These are phyloP conservation scores for Thermothelomyces thermophilus DNA, from an alignment of 2,329 filamentous ascomycete genomes.

Conservation along the genomic window DNA sequence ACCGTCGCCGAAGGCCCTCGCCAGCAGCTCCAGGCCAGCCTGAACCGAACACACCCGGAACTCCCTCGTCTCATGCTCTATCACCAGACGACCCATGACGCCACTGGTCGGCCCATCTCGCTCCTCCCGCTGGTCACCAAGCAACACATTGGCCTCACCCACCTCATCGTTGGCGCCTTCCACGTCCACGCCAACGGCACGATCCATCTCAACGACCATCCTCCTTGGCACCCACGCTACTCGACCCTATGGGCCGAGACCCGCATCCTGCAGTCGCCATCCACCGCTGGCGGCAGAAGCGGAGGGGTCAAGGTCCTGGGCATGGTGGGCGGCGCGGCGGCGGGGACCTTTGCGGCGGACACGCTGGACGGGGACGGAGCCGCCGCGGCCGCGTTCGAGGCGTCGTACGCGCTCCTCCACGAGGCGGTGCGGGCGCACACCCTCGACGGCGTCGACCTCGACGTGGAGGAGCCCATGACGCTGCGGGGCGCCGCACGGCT, in stretches of 20 bases:
- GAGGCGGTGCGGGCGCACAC: slow-evolving; percentile 50
- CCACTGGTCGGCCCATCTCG: slow-evolving; percentile 40
- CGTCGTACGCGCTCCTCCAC: slow-evolving; percentile 60
- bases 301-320: slow-evolving; percentile 72
- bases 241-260: slow-evolving; percentile 74
- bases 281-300: no score
- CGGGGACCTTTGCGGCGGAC: slow-evolving; percentile 57
- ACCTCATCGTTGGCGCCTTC: slow-evolving; percentile 80
- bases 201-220: slow-evolving; percentile 75
- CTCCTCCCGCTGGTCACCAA: slow-evolving; percentile 46
- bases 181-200: slow-evolving; percentile 67
- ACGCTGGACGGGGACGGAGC: slow-evolving; percentile 36
- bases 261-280: slow-evolving; percentile 54
- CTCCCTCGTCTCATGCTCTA: slow-evolving; percentile 28
- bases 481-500: slow-evolving; percentile 55
- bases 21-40: neutral
- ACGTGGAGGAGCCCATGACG: slow-evolving; percentile 67
- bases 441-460: slow-evolving; percentile 63
- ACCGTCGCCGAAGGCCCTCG: neutral
- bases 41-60: slow-evolving; percentile 5
- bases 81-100: slow-evolving; percentile 49
- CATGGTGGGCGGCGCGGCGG: slow-evolving; percentile 82
- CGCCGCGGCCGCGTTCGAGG: slow-evolving; percentile 51
- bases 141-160: slow-evolving; percentile 53
- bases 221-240: slow-evolving; percentile 60